phyloP scores from a whole-genome alignment of 2,329 filamentous ascomycete species.

The Elsinoe fawcettii region DNA sequence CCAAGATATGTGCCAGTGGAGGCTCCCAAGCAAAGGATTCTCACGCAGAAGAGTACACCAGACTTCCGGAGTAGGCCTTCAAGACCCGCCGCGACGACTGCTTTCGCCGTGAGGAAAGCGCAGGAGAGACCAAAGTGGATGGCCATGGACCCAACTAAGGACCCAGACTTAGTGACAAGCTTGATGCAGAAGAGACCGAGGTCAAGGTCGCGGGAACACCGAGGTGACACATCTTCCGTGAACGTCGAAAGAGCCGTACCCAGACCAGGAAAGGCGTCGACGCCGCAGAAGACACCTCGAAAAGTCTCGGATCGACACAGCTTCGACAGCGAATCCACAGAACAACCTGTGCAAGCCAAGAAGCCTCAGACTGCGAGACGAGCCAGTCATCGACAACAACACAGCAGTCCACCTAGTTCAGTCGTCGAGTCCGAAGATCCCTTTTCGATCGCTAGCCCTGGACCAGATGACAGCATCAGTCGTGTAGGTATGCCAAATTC shows the following conservation, averaged over 20 bases:
- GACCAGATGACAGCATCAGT: conserved; percentile 20
- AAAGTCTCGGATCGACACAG: conserved; percentile 3
- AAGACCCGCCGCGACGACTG: background rate
- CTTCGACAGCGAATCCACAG: conserved; percentile 11
- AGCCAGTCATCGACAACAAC: background rate
- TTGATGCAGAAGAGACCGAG: conserved; percentile 17
- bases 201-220: conserved; percentile 21
- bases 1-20: conserved; percentile 6
- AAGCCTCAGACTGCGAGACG: background rate
- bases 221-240: background rate
- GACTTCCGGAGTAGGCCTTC: conserved; percentile 7
- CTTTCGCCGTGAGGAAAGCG: conserved; percentile 9
- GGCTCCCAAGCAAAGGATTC: background rate
- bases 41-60: conserved; percentile 14
- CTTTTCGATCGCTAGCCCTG: conserved; percentile 13
- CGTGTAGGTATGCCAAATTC: conserved; percentile 25
- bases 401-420: conserved; percentile 14
- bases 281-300: background rate
- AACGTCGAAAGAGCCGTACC: conserved; percentile 1
- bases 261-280: background rate
- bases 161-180: background rate
- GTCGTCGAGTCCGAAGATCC: conserved; percentile 14
- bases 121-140: conserved; percentile 9
- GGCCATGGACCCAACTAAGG: conserved; percentile 2
- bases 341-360: background rate